These are phyloP conservation scores for Aspergillus floridensis DNA, from an alignment of 2,329 filamentous ascomycete genomes.

Conservation along the genomic window DNA sequence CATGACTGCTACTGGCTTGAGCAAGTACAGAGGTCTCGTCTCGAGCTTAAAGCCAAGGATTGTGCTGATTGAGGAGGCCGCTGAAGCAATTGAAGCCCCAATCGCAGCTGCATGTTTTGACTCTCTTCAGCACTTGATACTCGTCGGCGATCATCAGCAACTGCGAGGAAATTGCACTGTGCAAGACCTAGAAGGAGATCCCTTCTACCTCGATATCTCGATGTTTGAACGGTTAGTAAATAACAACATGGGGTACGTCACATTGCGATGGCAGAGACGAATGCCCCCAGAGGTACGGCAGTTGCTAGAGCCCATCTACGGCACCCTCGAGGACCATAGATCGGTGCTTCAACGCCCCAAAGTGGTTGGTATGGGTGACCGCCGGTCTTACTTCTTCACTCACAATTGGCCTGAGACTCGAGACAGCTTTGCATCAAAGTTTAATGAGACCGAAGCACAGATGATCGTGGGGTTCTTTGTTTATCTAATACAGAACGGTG, in stretches of 20 bases:
- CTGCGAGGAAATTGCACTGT: slow-evolving; percentile 67
- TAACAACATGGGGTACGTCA: slow-evolving; percentile 61
- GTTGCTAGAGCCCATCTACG: slow-evolving; percentile 62
- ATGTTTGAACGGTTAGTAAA: slow-evolving; percentile 77
- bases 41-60: slow-evolving; percentile 64
- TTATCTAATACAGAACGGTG: slow-evolving; percentile 69
- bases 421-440: slow-evolving; percentile 63
- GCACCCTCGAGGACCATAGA: slow-evolving; percentile 56
- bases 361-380: slow-evolving; percentile 62
- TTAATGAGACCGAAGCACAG: slow-evolving; percentile 68
- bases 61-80: slow-evolving; percentile 76
- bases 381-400: slow-evolving; percentile 61
- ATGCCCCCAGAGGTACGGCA: slow-evolving; percentile 69
- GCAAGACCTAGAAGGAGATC: slow-evolving; percentile 55
- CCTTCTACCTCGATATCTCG: slow-evolving; percentile 68
- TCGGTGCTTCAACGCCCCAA: slow-evolving; percentile 54
- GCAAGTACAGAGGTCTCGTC: slow-evolving; percentile 73
- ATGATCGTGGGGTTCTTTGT: slow-evolving; percentile 73
- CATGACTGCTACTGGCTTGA: slow-evolving; percentile 75
- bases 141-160: slow-evolving; percentile 80
- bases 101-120: slow-evolving; percentile 60
- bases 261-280: slow-evolving; percentile 66
- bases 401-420: slow-evolving; percentile 65
- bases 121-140: slow-evolving; percentile 62
- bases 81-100: slow-evolving; percentile 64